phyloP scores from a whole-genome alignment of 2,329 filamentous ascomycete genomes.

The Trichoderma pleuroti region DNA sequence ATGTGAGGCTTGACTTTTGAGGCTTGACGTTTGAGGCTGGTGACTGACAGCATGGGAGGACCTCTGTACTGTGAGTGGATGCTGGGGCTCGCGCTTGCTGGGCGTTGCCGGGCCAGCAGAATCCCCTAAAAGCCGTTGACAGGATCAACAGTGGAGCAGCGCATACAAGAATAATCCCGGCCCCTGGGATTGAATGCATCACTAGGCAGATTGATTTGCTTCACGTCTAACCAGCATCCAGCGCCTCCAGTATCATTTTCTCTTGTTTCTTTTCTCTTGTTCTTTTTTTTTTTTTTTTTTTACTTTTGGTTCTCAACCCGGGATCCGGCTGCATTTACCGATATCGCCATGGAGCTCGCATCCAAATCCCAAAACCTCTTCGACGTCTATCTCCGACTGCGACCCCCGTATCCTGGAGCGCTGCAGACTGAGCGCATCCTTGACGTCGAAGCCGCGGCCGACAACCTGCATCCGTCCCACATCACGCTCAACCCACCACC shows the following conservation, averaged over 20 bases:
- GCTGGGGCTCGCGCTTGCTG: not conserved
- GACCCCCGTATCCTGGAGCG: constrained; percentile 55
- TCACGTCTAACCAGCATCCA: not conserved
- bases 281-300: not conserved
- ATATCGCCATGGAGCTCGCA: constrained; percentile 19
- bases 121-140: not conserved
- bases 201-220: not conserved
- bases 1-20: not conserved
- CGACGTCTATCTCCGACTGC: constrained; percentile 84
- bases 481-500: constrained; percentile 77
- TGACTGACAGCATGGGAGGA: not conserved
- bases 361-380: constrained; percentile 61
- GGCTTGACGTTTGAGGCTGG: not conserved
- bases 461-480: constrained; percentile 54
- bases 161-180: not conserved
- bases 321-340: not conserved
- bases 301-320: not conserved
- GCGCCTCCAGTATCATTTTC: constrained; percentile 9
- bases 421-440: constrained; percentile 65
- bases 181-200: not conserved
- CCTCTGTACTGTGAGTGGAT: not conserved
- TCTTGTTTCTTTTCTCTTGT: not conserved
- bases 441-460: constrained; percentile 62
- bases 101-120: constrained; percentile 13
- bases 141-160: constrained; percentile 13